Percentiles rank a stretch among this genome's conserved stretches.
Conservation (phyloP, 768 basidiomycete species). For the Macrolepiota albuminosa region DNA sequence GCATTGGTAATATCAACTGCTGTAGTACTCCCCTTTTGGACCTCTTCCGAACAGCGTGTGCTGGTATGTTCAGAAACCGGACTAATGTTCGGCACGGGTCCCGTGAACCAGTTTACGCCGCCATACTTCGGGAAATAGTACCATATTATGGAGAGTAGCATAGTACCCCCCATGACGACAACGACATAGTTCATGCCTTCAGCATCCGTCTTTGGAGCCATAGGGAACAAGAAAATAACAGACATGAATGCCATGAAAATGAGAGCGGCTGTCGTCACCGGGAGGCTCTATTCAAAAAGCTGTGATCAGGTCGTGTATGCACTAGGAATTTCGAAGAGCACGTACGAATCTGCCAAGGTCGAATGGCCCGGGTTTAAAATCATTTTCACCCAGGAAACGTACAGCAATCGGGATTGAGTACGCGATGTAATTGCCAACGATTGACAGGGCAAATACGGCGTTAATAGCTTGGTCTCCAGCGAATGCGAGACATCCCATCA, state of each 20-base stretch:
- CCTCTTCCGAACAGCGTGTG: not conserved
- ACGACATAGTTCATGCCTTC: conserved; percentile 60
- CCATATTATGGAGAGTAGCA: conserved; percentile 49
- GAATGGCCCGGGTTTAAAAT: conserved; percentile 57
- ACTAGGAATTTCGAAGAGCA: not conserved
- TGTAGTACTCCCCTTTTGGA: not conserved
- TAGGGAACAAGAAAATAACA: conserved; percentile 52
- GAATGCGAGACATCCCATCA: conserved; percentile 56
- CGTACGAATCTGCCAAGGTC: conserved; percentile 31
- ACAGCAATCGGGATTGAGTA: conserved; percentile 53
- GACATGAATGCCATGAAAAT: conserved; percentile 54
- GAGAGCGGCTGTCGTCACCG: conserved; percentile 42
- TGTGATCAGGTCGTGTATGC: not conserved
- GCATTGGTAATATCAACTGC: not conserved
- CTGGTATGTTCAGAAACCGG: not conserved
- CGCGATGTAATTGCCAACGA: conserved; percentile 42
- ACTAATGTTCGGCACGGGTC: conserved; percentile 17
- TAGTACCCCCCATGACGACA: conserved; percentile 51
- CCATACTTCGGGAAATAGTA: conserved; percentile 51
- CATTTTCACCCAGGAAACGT: conserved; percentile 40
- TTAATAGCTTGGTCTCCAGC: conserved; percentile 55
- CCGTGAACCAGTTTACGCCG: conserved; percentile 26
- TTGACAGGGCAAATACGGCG: conserved; percentile 50
- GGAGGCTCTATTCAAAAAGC: conserved; percentile 33
- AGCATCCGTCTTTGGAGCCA: conserved; percentile 33